These are phyloP conservation scores for Pluteus cervinus DNA, from an alignment of 768 basidiomycete species.

Conservation along the genomic window DNA sequence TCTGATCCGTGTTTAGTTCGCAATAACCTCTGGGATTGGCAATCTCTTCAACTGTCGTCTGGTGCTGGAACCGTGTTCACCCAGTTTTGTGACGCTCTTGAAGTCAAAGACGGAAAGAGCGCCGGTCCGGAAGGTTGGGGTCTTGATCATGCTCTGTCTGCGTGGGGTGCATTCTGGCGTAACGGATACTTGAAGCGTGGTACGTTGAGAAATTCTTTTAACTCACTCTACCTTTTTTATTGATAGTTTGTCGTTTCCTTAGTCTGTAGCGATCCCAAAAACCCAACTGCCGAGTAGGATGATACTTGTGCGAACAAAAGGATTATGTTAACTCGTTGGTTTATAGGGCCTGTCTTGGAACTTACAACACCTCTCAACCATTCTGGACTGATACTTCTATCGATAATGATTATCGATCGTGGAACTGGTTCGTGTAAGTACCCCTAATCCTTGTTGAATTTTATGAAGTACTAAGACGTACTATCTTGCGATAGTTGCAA, in stretches of 20 bases:
- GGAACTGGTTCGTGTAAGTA: conserved; percentile 65
- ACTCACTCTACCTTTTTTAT: too few relatives aligned
- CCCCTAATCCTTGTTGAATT: neutral
- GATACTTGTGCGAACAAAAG: too few relatives aligned
- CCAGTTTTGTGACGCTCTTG: conserved; percentile 62
- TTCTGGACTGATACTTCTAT: conserved; percentile 52
- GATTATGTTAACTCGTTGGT: too few relatives aligned
- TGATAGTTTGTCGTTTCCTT: too few relatives aligned
- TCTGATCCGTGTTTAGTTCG: too few relatives aligned
- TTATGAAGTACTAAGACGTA: too few relatives aligned
- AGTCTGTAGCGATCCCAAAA: too few relatives aligned
- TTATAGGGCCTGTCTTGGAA: conserved; percentile 34
- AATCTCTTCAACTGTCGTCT: conserved; percentile 44
- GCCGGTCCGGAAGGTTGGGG: conserved; percentile 56
- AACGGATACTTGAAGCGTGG: too few relatives aligned
- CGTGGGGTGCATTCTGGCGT: conserved; percentile 59
- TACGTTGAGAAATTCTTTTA: too few relatives aligned
- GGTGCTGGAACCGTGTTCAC: conserved; percentile 45
- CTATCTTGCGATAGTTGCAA: conserved; percentile 45
- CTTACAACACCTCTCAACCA: conserved; percentile 29
- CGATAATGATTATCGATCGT: conserved; percentile 54
- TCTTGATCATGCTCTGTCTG: conserved; percentile 47
- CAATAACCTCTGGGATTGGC: conserved; percentile 67
- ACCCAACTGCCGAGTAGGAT: too few relatives aligned
- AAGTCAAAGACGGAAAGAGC: conserved; percentile 49